phyloP scores from a whole-genome alignment of 148 eudicot genomes.

The Agrostemma githago region DNA sequence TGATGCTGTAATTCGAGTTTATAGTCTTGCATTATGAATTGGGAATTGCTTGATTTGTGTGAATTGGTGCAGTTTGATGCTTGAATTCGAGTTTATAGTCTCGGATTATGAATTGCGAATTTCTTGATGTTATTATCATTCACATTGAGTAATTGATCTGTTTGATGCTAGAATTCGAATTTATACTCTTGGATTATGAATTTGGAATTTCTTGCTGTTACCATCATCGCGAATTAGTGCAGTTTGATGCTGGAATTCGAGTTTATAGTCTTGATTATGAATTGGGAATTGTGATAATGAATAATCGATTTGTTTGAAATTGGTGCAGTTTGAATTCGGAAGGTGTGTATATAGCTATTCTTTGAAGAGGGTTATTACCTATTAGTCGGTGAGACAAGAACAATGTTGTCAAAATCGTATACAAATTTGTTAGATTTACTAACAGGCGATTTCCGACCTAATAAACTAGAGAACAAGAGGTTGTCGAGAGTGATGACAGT shows the following conservation, averaged over 20 bases:
- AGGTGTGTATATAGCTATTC: neutral
- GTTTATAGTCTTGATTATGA: too few relatives aligned
- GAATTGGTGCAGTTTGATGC: neutral
- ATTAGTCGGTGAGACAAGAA: neutral
- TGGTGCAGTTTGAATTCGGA: conserved; percentile 9
- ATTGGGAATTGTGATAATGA: too few relatives aligned
- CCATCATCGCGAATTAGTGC: neutral
- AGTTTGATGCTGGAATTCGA: too few relatives aligned
- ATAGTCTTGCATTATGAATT: neutral
- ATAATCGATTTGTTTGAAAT: neutral
- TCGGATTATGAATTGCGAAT: neutral
- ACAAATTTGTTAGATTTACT: conserved; percentile 37
- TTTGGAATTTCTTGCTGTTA: too few relatives aligned
- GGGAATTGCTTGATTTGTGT: neutral
- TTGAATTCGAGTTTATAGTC: neutral
- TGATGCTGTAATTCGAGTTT: neutral
- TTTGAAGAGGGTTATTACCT: neutral
- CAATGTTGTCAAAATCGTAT: conserved; percentile 36
- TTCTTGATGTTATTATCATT: too few relatives aligned
- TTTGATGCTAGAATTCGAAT: too few relatives aligned
- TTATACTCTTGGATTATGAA: too few relatives aligned
- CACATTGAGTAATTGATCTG: too few relatives aligned
- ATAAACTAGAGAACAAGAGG: conserved; percentile 26
- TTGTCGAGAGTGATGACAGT: conserved; percentile 36
- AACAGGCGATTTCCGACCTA: conserved; percentile 29